A percentile compares a stretch with the other conserved stretches of the same genome.
Evolutionary conservation across 2,329 filamentous ascomycete genomes (phyloP).

Genomic region (Talaromyces funiculosus): DNA sequence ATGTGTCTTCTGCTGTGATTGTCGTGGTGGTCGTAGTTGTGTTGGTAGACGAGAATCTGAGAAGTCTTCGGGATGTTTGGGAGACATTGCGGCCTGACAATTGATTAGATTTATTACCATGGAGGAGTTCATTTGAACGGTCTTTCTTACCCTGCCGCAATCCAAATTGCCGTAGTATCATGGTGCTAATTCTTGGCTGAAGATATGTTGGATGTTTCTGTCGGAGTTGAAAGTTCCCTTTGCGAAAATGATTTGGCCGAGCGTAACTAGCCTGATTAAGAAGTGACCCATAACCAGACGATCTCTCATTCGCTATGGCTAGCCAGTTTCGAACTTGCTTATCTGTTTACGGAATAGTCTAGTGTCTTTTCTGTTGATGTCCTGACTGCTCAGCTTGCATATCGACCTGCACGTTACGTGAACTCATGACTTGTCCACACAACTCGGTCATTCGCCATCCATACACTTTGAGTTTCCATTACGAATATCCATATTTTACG

Average conservation of each 20-base stretch:
- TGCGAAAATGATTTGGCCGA: conserved; percentile 9
- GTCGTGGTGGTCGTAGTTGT: conserved; percentile 19
- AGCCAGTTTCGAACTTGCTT: not conserved
- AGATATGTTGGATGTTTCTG: not conserved
- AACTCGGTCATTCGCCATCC: not conserved
- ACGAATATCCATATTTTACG: not conserved
- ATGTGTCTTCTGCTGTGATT: not conserved
- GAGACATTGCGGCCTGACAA: conserved; percentile 33
- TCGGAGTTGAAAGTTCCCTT: not conserved
- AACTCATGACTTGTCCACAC: not conserved
- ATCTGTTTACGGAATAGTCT: not conserved
- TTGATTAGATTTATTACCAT: not conserved
- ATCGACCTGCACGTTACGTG: not conserved
- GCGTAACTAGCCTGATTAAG: not conserved
- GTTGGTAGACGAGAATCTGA: conserved; percentile 31
- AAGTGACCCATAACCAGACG: not conserved
- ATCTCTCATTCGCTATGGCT: not conserved
- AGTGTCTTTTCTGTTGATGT: not conserved
- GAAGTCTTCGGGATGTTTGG: conserved; percentile 27
- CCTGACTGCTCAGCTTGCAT: not conserved
- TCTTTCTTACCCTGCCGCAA: conserved; percentile 36
- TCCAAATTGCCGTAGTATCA: conserved; percentile 39
- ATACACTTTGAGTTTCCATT: not conserved
- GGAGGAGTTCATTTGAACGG: not conserved
- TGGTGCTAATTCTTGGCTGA: conserved; percentile 19